These are phyloP conservation scores for Rubia peregrina DNA, from an alignment of 305 asterid species.

Conservation along the genomic window DNA sequence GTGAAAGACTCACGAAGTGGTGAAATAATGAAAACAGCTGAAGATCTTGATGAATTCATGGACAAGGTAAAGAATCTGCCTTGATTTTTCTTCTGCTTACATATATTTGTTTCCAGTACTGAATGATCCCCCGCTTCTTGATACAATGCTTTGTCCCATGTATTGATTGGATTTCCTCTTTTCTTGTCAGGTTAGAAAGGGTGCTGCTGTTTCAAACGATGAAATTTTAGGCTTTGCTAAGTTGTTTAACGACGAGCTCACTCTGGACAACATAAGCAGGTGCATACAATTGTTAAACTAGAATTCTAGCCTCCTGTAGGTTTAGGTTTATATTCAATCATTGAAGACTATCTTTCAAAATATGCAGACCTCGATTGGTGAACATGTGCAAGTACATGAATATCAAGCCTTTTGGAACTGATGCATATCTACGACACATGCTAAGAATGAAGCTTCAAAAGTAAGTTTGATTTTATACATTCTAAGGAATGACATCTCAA, in stretches of 20 bases:
- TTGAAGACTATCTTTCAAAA: constrained; percentile 21
- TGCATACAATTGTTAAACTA: constrained; percentile 19
- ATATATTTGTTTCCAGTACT: constrained; percentile 1
- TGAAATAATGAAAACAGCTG: constrained; percentile 85
- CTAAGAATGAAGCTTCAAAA: constrained; percentile 75
- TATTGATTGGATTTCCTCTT: constrained; percentile 16
- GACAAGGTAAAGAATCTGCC: constrained; percentile 46
- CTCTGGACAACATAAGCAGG: constrained; percentile 99
- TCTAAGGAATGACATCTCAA: neutral
- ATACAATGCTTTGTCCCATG: neutral
- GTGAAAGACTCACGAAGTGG: constrained; percentile 93
- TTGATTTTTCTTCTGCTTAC: constrained; percentile 9
- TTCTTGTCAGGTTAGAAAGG: constrained; percentile 72
- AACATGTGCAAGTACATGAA: constrained; percentile 99
- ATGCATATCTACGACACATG: constrained; percentile 88
- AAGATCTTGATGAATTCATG: constrained; percentile 95
- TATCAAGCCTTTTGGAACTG: constrained; percentile 71
- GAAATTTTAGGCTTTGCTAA: constrained; percentile 94
- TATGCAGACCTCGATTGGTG: constrained; percentile 83
- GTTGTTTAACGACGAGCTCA: constrained; percentile 92
- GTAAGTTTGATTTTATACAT: constrained; percentile 42
- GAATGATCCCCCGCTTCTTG: constrained; percentile 1
- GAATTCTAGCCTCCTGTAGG: constrained; percentile 7
- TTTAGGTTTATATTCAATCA: constrained; percentile 21
- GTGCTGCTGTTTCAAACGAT: constrained; percentile 70